A percentile compares a stretch with the other conserved stretches of the same genome.
Evolutionary conservation across 805 yeast genomes (phyloP).

Genomic region (Blastobotrys terrestris): DNA sequence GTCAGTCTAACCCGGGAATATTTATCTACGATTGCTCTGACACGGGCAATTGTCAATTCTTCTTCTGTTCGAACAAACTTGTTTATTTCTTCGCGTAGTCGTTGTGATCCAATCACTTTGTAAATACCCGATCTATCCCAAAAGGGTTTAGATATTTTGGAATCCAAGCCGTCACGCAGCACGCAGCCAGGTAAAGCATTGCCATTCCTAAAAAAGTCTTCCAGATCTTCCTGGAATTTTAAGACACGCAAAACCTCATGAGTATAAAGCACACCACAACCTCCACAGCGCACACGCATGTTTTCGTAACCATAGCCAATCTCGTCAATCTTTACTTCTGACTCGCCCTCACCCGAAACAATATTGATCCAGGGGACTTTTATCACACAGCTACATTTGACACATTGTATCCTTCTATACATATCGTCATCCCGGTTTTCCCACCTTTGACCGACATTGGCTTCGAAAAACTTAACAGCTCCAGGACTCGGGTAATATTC

Average conservation of each 20-base stretch:
- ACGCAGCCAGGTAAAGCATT: not conserved
- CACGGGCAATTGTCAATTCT: not conserved
- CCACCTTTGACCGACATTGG: not conserved
- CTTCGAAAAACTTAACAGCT: not conserved
- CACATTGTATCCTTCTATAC: constrained; percentile 2
- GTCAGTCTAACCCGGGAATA: not conserved
- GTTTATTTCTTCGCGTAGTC: not conserved
- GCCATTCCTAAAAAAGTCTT: not conserved
- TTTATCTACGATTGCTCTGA: not conserved
- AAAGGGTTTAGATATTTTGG: not conserved
- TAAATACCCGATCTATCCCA: not conserved
- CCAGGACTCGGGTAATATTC: not conserved
- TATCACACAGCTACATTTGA: constrained; percentile 1
- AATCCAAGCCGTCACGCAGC: not conserved
- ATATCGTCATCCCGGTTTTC: constrained; percentile 5
- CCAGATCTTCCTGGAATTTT: not conserved
- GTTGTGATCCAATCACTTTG: not conserved
- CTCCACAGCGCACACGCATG: not conserved
- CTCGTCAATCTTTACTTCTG: not conserved
- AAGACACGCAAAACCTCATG: not conserved
- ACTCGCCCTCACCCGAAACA: not conserved
- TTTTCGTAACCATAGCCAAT: not conserved
- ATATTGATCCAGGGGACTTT: not conserved
- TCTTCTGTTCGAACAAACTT: not conserved
- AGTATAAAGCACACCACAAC: not conserved